Conservation (phyloP, 129 eudicot genomes). For the Mikania micrantha region DNA sequence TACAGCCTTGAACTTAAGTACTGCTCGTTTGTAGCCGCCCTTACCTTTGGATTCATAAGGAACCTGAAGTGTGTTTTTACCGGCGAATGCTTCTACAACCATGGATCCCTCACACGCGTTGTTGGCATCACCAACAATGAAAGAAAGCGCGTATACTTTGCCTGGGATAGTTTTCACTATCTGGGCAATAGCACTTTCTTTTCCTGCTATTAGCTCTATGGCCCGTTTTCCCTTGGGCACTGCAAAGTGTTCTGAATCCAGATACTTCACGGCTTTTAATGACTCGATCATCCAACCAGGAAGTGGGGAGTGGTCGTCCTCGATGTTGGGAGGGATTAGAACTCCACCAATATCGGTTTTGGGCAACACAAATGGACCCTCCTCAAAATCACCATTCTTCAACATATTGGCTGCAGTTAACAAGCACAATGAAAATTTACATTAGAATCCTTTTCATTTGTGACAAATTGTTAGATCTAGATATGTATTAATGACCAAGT, state of each 20-base stretch:
- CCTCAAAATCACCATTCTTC: slow-evolving; percentile 86
- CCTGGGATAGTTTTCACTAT: slow-evolving; percentile 62
- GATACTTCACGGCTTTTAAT: slow-evolving; percentile 78
- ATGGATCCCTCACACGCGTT: slow-evolving; percentile 70
- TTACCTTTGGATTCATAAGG: slow-evolving; percentile 48
- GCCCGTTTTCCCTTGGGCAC: slow-evolving; percentile 91
- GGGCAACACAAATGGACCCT: slow-evolving; percentile 86
- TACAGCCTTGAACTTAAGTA: slow-evolving; percentile 44
- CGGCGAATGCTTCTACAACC: slow-evolving; percentile 77
- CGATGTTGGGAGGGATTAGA: slow-evolving; percentile 79
- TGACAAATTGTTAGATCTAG: background rate
- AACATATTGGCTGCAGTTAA: slow-evolving; percentile 55
- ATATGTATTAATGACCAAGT: background rate
- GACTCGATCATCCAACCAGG: slow-evolving; percentile 96
- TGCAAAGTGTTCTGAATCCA: slow-evolving; percentile 58
- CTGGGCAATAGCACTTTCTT: slow-evolving; percentile 84
- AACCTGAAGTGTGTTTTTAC: slow-evolving; percentile 35
- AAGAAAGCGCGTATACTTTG: slow-evolving; percentile 49
- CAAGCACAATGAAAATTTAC: background rate
- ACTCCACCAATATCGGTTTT: slow-evolving; percentile 61
- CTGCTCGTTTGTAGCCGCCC: slow-evolving; percentile 52
- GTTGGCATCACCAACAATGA: slow-evolving; percentile 72
- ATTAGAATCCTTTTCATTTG: background rate
- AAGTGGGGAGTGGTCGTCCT: slow-evolving; percentile 84
- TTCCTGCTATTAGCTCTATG: slow-evolving; percentile 73